Conservation (phyloP, 179 eudicot genomes). For the Beta macrorhiza region DNA sequence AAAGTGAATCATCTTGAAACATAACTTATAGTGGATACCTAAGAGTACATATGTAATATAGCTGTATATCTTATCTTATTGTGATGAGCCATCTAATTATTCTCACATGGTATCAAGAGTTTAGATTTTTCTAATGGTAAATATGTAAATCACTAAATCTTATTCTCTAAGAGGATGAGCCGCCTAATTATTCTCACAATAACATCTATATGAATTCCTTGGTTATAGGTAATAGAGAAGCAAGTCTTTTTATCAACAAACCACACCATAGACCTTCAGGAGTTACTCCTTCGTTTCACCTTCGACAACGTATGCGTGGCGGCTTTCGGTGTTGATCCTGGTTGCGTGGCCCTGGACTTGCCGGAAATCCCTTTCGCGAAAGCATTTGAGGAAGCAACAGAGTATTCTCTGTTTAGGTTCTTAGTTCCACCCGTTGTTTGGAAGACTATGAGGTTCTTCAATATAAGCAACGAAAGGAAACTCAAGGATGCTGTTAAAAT, state of each 20-base stretch:
- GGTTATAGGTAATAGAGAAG: constrained; percentile 39
- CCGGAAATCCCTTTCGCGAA: constrained; percentile 53
- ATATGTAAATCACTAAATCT: too few species aligned
- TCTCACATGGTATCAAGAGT: too few species aligned
- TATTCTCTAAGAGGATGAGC: too few species aligned
- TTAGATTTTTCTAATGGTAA: too few species aligned
- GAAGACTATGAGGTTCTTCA: constrained; percentile 44
- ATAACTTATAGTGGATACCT: too few species aligned
- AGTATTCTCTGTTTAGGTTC: constrained; percentile 46
- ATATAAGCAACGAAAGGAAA: constrained; percentile 36
- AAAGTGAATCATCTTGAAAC: background rate
- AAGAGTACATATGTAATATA: too few species aligned
- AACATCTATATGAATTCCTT: background rate
- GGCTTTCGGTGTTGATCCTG: constrained; percentile 56
- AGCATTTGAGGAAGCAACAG: constrained; percentile 59
- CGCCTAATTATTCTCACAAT: background rate
- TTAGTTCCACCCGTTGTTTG: constrained; percentile 51
- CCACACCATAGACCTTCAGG: constrained; percentile 49
- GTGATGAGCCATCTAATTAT: too few species aligned
- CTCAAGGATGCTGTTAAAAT: constrained; percentile 38
- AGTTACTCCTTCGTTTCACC: constrained; percentile 48
- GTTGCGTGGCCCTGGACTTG: constrained; percentile 42
- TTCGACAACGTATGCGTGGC: constrained; percentile 56
- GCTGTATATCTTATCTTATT: too few species aligned
- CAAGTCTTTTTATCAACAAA: constrained; percentile 16